Base-by-base conservation (phyloP, 768 basidiomycete species). In the Tephrocybe sp. region DNA sequence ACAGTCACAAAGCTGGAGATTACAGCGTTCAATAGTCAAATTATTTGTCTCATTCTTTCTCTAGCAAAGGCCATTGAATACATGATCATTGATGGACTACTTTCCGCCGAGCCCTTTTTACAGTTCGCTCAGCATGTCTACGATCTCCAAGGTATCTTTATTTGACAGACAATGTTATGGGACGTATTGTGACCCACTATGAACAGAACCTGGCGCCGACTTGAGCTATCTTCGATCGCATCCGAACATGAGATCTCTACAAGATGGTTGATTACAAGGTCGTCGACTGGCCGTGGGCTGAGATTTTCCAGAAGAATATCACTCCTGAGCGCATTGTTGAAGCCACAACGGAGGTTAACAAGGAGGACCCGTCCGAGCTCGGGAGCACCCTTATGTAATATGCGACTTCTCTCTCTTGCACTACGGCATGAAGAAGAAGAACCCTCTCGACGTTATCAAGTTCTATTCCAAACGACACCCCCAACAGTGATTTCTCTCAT, bases 81-180 rank as follows among this genome's bases (percentile, higher is more conserved):
- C 59, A 92, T 92, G 91, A 71, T 92, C n/a, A 74, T 89, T 11
- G 90, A 92, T 56, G 87, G 77, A 0, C 73, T 93, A 4, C 66
- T 84, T 0, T 67, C 69, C 0, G 91, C 91, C 0, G 87, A 93
- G 31, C 77, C 82, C 0, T 49, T 76, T 49, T 63, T 92, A 61
- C 72, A 82, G 37, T 77, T 92, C 40, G 81, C 86, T 0, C 62
- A 73, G 1, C 68, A 70, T 4, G 75, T 91, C 13, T 63, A 74
- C 22, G 63, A 87, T 15, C 83, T 89, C 0, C 69, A 78, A 70
- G 74, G 46, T 92, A 79, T 48, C 57, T 91, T 2, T 70, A 76
- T 49, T 71, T 92, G 2, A 90, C 86, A 0, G 91, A 93, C 54
- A 66, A 80, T 51, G 80, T 92, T 51, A 75, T 84, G 69, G 65